These are phyloP conservation scores for Verticillium longisporum DNA, from an alignment of 2,329 filamentous ascomycete species.

Conservation along the genomic window DNA sequence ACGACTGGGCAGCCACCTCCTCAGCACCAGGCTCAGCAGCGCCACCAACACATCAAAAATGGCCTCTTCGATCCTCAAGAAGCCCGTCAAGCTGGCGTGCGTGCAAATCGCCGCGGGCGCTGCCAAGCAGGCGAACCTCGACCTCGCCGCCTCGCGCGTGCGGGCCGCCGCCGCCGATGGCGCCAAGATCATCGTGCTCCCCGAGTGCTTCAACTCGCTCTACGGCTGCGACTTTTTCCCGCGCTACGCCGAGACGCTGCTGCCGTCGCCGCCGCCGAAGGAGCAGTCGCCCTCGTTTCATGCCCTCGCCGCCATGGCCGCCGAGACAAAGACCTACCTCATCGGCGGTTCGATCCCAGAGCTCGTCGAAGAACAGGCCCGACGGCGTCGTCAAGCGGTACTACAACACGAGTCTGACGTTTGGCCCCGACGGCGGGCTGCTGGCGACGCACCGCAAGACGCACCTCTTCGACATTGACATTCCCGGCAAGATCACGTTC, in stretches of 20 bases:
- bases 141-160: slow-evolving; percentile 73
- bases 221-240: slow-evolving; percentile 90
- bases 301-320: slow-evolving; percentile 72
- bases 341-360: slow-evolving; percentile 93
- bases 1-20: background rate
- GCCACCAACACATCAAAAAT: slow-evolving; percentile 1
- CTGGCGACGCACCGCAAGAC: slow-evolving; percentile 89
- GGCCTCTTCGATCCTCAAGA: slow-evolving; percentile 51
- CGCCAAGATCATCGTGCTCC: slow-evolving; percentile 82
- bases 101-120: slow-evolving; percentile 74
- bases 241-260: slow-evolving; percentile 82
- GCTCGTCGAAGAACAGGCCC: slow-evolving; percentile 34
- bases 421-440: slow-evolving; percentile 69
- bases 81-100: slow-evolving; percentile 72
- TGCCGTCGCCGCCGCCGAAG: slow-evolving; percentile 63
- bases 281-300: slow-evolving; percentile 77
- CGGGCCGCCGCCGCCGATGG: slow-evolving; percentile 70
- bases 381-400: slow-evolving; percentile 41
- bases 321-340: slow-evolving; percentile 72
- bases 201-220: slow-evolving; percentile 98
- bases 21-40: background rate
- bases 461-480: slow-evolving; percentile 96
- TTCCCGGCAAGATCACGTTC: slow-evolving; percentile 90
- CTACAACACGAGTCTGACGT: slow-evolving; percentile 88
- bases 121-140: slow-evolving; percentile 81